Base-by-base conservation (phyloP, 768 basidiomycete species). In the Gautieria morchelliformis region DNA sequence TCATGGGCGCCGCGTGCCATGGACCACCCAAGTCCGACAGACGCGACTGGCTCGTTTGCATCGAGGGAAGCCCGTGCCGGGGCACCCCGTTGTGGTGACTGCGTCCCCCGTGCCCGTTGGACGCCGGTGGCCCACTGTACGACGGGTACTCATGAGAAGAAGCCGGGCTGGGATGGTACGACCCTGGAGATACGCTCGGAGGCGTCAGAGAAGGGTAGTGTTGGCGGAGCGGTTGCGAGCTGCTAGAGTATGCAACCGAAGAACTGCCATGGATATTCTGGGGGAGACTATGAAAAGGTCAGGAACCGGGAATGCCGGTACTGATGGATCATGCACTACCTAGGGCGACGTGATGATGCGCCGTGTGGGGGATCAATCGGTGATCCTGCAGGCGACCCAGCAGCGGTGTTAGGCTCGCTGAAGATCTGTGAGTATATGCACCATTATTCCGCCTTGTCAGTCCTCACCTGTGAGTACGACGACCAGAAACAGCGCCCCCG, bases 1-100 rank as follows among this genome's bases (percentile, higher is more conserved):
- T 63, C 59, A 77, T 66, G 17, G 69, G 68, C 40, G 76, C 65
- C n/a, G 77, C 72, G 51, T 73, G 72, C 84, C 83, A 85, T 53
- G 82, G 80, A 50, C 72, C 72, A 59, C 78, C 68, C 54, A 82
- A 80, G 60, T 81, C 78, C 14, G 27, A 60, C 49, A 67, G 65
- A 58, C 65, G 58, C 54, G 66, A 59, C 55, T 72, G 70, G 62
- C 76, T 74, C 58, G 81, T 55, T 17, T 55, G 53, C 22, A 55
- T 44, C 19, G 53, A 55, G 73, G 40, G 75, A 58, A 44, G 42
- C 3, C 17, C n/a, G 20, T 44, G 42, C 3, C 42, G 42, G 35
- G 35, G 35, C 4, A 37, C 14, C 35, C 4, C 3, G 8, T 9
- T 9, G 35, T 37, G 35, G 9, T 9, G 2, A 9, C 10, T 37